phyloP scores from a whole-genome alignment of 73 alveolate genomes.

The Durusdinium trenchii region DNA sequence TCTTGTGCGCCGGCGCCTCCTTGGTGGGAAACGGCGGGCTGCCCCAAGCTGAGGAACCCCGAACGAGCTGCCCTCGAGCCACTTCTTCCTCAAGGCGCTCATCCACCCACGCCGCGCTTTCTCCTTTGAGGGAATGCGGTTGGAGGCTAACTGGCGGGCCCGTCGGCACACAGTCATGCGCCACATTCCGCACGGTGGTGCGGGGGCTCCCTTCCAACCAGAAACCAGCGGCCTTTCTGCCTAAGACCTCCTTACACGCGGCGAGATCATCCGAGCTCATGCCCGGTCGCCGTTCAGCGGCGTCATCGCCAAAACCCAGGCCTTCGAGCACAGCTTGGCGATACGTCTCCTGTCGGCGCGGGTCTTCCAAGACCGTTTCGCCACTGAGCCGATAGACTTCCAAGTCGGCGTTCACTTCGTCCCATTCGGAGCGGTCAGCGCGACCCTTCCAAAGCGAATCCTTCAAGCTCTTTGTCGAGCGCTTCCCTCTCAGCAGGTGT shows the following conservation, averaged over 20 bases:
- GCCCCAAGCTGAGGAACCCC: constrained; percentile 35
- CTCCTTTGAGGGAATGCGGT: not conserved
- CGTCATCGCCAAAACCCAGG: not conserved
- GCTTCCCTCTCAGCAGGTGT: not conserved
- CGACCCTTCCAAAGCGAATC: not conserved
- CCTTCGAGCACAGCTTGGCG: not conserved
- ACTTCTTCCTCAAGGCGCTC: not conserved
- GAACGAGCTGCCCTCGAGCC: not conserved
- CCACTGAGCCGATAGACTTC: constrained; percentile 5
- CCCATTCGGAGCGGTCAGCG: not conserved
- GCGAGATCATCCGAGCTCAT: not conserved
- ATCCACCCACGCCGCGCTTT: constrained; percentile 4
- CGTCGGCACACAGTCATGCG: constrained; percentile 19
- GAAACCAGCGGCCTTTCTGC: constrained; percentile 9
- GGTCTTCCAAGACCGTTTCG: not conserved
- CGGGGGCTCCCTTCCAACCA: not conserved
- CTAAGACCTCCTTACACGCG: not conserved
- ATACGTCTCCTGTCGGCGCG: not conserved
- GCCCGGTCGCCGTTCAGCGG: not conserved
- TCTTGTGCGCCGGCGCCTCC: too few relatives aligned
- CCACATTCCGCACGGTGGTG: not conserved
- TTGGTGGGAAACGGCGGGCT: constrained; percentile 24
- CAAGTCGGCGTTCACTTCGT: not conserved
- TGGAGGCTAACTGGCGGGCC: constrained; percentile 8
- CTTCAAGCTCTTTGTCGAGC: not conserved